These are phyloP conservation scores for Pyrenophora tritici-repentis DNA, from an alignment of 2,329 filamentous ascomycete genomes.

Conservation along the genomic window DNA sequence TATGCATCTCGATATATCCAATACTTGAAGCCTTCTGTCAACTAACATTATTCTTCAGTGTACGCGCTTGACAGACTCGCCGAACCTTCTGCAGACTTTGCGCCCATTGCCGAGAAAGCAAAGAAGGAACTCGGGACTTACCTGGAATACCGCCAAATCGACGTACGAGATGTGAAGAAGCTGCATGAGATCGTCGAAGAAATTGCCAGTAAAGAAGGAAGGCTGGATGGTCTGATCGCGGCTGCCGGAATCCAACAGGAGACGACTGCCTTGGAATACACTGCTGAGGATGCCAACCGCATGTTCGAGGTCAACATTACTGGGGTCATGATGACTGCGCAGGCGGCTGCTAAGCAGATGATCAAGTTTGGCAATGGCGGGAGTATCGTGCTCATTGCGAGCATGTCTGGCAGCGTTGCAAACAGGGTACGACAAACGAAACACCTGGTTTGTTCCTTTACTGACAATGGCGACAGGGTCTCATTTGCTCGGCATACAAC, in stretches of 20 bases:
- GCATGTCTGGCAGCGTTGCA: conserved; percentile 65
- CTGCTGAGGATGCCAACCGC: conserved; percentile 62
- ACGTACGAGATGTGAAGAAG: conserved; percentile 72
- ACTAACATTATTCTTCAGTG: conserved; percentile 50
- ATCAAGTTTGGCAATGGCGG: conserved; percentile 64
- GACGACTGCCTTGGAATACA: conserved; percentile 79
- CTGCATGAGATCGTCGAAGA: conserved; percentile 70
- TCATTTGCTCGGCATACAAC: conserved; percentile 74
- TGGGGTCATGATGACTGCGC: conserved; percentile 66
- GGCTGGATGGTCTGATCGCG: conserved; percentile 78
- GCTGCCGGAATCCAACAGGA: conserved; percentile 82
- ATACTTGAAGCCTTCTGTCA: background rate
- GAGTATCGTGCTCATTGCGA: conserved; percentile 66
- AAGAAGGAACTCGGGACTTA: conserved; percentile 67
- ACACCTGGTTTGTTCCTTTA: background rate
- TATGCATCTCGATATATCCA: conserved; percentile 29
- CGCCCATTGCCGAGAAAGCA: conserved; percentile 66
- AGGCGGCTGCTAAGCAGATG: conserved; percentile 68
- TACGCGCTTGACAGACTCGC: conserved; percentile 69
- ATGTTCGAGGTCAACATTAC: conserved; percentile 68
- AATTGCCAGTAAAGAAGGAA: conserved; percentile 72
- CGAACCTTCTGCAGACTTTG: conserved; percentile 66
- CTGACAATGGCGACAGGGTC: conserved; percentile 54
- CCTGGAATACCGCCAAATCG: conserved; percentile 76
- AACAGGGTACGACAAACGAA: conserved; percentile 61